These are phyloP conservation scores for Gaultheria prostrata DNA, from an alignment of 148 eudicot genomes.

Conservation along the genomic window DNA sequence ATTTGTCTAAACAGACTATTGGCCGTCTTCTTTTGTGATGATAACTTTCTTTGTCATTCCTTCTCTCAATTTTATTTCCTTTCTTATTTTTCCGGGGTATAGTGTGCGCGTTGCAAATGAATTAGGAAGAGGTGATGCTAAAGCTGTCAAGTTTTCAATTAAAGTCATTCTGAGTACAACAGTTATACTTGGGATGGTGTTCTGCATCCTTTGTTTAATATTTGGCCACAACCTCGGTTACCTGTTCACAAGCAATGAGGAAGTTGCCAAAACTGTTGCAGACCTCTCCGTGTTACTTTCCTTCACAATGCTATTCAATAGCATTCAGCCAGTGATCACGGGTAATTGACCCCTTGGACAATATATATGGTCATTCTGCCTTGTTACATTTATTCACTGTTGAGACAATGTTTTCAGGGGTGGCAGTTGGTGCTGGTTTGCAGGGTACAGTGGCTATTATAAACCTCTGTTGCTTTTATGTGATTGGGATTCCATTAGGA, in stretches of 20 bases:
- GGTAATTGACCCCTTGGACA: conserved; percentile 29
- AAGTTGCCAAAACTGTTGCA: conserved; percentile 36
- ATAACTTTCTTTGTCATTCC: background rate
- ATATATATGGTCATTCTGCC: background rate
- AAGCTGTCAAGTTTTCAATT: conserved; percentile 62
- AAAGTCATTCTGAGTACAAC: conserved; percentile 56
- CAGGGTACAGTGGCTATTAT: conserved; percentile 45
- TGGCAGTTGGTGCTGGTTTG: conserved; percentile 51
- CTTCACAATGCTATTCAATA: conserved; percentile 35
- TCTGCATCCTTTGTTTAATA: conserved; percentile 29
- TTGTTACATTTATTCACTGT: background rate
- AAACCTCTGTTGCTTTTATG: conserved; percentile 44
- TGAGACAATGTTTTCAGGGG: conserved; percentile 29
- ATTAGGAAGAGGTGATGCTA: conserved; percentile 65
- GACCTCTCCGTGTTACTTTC: conserved; percentile 44
- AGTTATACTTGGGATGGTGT: conserved; percentile 38
- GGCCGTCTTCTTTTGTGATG: background rate
- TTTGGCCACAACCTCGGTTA: conserved; percentile 29
- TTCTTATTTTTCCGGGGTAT: background rate
- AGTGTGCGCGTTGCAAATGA: conserved; percentile 77
- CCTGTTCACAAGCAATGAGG: conserved; percentile 38
- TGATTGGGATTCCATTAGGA: conserved; percentile 52
- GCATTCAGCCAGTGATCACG: conserved; percentile 43
- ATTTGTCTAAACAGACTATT: background rate
- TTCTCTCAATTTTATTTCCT: background rate